phyloP scores from a whole-genome alignment of 805 yeast genomes.

The Saturnispora zaruensis region DNA sequence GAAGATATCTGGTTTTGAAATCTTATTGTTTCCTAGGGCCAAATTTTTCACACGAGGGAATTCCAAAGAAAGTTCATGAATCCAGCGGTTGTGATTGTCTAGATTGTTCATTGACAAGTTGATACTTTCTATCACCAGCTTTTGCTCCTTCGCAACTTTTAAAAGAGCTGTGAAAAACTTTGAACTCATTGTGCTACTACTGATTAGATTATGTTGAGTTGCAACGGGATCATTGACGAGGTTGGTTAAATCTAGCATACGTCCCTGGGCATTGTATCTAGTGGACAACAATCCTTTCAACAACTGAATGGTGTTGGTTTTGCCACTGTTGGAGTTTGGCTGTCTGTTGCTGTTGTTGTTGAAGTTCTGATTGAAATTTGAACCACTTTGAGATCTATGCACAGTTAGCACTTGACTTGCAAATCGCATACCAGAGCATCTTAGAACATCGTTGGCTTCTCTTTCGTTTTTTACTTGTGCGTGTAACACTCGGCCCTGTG shows the following conservation, averaged over 20 bases:
- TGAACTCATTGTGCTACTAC: slow-evolving; percentile 36
- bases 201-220: slow-evolving; percentile 52
- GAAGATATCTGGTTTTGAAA: slow-evolving; percentile 48
- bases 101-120: slow-evolving; percentile 61
- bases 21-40: slow-evolving; percentile 69
- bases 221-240: slow-evolving; percentile 58
- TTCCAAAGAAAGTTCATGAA: slow-evolving; percentile 59
- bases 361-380: slow-evolving; percentile 14
- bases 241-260: slow-evolving; percentile 60
- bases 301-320: slow-evolving; percentile 44
- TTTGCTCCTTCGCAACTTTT: slow-evolving; percentile 57
- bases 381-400: slow-evolving; percentile 25
- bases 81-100: slow-evolving; percentile 44
- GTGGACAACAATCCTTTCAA: slow-evolving; percentile 51
- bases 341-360: slow-evolving; percentile 1
- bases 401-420: slow-evolving; percentile 65
- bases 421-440: slow-evolving; percentile 70
- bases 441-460: slow-evolving; percentile 51
- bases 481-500: slow-evolving; percentile 39
- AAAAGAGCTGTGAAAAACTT: slow-evolving; percentile 87
- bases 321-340: not conserved
- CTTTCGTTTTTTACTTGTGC: slow-evolving; percentile 47
- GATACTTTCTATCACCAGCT: slow-evolving; percentile 56
- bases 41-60: slow-evolving; percentile 74
- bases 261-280: slow-evolving; percentile 57